phyloP scores from a whole-genome alignment of 2,329 filamentous ascomycete genomes.

The Ascomycota sp. region DNA sequence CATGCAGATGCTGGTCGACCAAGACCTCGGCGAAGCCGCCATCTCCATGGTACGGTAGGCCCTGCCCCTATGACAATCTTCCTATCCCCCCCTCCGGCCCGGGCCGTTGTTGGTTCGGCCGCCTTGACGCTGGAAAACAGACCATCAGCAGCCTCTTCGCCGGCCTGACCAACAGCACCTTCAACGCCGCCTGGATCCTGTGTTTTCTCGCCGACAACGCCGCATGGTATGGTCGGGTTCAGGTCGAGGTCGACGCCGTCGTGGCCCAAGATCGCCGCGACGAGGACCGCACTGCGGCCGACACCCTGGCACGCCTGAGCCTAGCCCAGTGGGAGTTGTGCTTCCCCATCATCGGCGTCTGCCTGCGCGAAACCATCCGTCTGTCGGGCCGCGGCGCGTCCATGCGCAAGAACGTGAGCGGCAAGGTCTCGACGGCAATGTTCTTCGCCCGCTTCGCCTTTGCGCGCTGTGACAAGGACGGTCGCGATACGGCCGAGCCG shows the following conservation, averaged over 20 bases:
- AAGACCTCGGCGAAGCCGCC: constrained; percentile 20
- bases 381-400: constrained; percentile 24
- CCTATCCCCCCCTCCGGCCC: background rate
- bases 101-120: constrained; percentile 23
- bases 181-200: constrained; percentile 32
- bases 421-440: constrained; percentile 23
- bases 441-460: constrained; percentile 29
- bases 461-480: constrained; percentile 18
- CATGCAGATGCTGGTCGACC: constrained; percentile 31
- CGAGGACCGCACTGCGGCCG: constrained; percentile 10
- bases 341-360: constrained; percentile 30
- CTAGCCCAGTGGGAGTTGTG: constrained; percentile 34
- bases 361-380: constrained; percentile 31
- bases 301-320: constrained; percentile 21
- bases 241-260: constrained; percentile 23
- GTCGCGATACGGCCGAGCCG: constrained; percentile 6
- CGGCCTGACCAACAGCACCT: constrained; percentile 34
- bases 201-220: constrained; percentile 24
- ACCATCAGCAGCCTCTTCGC: constrained; percentile 32
- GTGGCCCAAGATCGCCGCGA: constrained; percentile 19
- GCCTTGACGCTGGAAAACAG: no score
- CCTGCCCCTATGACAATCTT: background rate
- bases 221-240: constrained; percentile 23
- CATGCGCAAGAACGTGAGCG: constrained; percentile 30
- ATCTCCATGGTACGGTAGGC: constrained; percentile 18